Conservation (phyloP, 2,329 filamentous ascomycete genomes). For the Fusarium algeriense region DNA sequence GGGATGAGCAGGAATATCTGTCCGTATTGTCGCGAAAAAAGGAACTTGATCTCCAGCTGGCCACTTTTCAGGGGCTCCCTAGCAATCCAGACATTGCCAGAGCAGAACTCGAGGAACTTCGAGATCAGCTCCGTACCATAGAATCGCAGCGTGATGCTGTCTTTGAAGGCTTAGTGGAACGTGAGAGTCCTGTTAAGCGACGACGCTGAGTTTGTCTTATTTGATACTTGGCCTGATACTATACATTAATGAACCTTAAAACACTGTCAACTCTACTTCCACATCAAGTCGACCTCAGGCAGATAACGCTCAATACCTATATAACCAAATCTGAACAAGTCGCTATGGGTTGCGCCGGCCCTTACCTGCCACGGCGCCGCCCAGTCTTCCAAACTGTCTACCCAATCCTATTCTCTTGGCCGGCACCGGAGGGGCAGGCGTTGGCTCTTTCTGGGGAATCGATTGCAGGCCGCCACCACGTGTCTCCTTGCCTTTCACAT, state of each 20-base stretch:
- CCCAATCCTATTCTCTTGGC: constrained; percentile 74
- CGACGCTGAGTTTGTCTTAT: constrained; percentile 45
- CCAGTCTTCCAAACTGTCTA: constrained; percentile 76
- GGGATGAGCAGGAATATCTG: constrained; percentile 70
- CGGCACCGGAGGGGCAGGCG: constrained; percentile 56
- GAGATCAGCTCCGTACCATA: constrained; percentile 71
- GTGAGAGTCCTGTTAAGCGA: constrained; percentile 66
- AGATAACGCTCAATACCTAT: constrained; percentile 21
- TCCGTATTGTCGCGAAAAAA: constrained; percentile 69
- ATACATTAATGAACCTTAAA: constrained; percentile 35
- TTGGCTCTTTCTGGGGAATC: constrained; percentile 64
- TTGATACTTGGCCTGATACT: constrained; percentile 30
- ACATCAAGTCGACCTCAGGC: constrained; percentile 10
- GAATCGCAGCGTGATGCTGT: constrained; percentile 75
- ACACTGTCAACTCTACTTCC: constrained; percentile 2
- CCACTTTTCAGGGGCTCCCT: constrained; percentile 77
- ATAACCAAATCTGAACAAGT: constrained; percentile 13
- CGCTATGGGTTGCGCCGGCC: constrained; percentile 62
- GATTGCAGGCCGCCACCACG: constrained; percentile 53
- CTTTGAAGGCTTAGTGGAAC: constrained; percentile 79
- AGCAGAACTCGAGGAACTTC: constrained; percentile 75
- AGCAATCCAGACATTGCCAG: constrained; percentile 77
- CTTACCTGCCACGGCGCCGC: constrained; percentile 77
- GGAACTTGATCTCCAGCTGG: constrained; percentile 71
- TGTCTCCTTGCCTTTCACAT: constrained; percentile 58